phyloP scores from a whole-genome alignment of 2,329 filamentous ascomycete genomes.

The Davidsoniella eucalypti region DNA sequence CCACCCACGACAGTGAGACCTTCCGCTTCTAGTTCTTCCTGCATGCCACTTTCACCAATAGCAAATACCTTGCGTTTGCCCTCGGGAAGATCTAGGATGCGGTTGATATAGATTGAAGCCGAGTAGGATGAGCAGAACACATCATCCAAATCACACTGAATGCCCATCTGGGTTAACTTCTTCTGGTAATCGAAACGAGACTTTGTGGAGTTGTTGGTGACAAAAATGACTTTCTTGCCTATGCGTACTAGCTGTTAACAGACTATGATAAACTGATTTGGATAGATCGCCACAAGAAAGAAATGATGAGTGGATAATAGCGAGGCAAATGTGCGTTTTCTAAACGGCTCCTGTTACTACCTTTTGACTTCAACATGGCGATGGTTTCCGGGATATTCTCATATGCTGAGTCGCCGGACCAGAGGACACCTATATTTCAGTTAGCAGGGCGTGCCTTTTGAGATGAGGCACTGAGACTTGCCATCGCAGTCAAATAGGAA shows the following conservation, averaged over 20 bases:
- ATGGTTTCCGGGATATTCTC: constrained; percentile 74
- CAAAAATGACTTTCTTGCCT: constrained; percentile 90
- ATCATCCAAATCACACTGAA: constrained; percentile 68
- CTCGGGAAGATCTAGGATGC: constrained; percentile 64
- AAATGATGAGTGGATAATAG: background rate
- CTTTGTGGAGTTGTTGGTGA: constrained; percentile 98
- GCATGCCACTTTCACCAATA: constrained; percentile 79
- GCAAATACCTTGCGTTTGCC: constrained; percentile 89
- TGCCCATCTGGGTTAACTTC: constrained; percentile 70
- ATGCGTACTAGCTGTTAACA: background rate
- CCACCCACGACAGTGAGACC: constrained; percentile 69
- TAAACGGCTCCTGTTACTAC: constrained; percentile 26
- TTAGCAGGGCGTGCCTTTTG: background rate
- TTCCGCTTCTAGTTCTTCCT: constrained; percentile 71
- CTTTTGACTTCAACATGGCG: constrained; percentile 63
- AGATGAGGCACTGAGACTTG: constrained; percentile 24
- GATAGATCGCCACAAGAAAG: background rate
- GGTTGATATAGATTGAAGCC: constrained; percentile 84
- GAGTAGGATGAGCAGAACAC: constrained; percentile 95
- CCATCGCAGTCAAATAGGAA: constrained; percentile 98
- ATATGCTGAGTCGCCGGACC: constrained; percentile 87
- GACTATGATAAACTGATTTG: background rate
- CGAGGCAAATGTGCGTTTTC: constrained; percentile 7
- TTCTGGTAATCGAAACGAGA: constrained; percentile 83
- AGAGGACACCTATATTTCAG: constrained; percentile 58